Evolutionary conservation across 2,329 filamentous ascomycete species (phyloP), one percentile per base, ranked within the genome.

Genomic region (Microthyrium microscopicum): DNA sequence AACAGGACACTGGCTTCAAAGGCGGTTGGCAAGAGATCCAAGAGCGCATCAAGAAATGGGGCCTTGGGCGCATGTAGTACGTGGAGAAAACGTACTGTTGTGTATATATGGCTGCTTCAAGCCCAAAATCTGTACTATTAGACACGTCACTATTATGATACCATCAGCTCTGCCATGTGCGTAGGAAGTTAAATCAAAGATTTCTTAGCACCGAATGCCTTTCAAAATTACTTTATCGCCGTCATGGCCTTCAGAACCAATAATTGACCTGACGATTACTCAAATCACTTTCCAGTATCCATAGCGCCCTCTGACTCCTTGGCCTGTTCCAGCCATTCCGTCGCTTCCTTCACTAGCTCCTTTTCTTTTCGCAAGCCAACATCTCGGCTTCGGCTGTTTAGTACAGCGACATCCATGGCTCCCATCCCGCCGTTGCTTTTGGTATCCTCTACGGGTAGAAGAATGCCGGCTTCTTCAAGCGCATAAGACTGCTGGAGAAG

Each of bases 1-100:
- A 79, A 43, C 70, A 77, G 35, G n/a, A n/a, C n/a, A n/a, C n/a
- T n/a, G 76, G 76, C 1, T 22, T 26, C 9, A 73, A 64, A 47
- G 70, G 91, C 53, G 65, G 66, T 18, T 95, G 89, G 85, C 77
- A 78, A 33, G 79, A 91, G 54, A 87, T 95, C 27, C 84, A 95
- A 60, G 75, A 84, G 37, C 66, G 77, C 35, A 89, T 95, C 46
- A 70, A 75, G 28, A 67, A 69, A 49, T 94, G 85, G 82, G 76
- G 81, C 46, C 55, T 95, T 40, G 85, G 85, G 4, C 70, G 68
- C 45, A 50, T 62, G 46, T 77, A 21, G 20, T n/a, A 20, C 13
- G 11, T 19, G 15, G 8, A 17, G 29, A 8, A 9, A 6, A 20
- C 8, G 19, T 9, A 9, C 6, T 31, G 27, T 29, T 29, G 8